Base-by-base conservation (phyloP, 2,329 filamentous ascomycete species). In the Epichloe amarillans region DNA sequence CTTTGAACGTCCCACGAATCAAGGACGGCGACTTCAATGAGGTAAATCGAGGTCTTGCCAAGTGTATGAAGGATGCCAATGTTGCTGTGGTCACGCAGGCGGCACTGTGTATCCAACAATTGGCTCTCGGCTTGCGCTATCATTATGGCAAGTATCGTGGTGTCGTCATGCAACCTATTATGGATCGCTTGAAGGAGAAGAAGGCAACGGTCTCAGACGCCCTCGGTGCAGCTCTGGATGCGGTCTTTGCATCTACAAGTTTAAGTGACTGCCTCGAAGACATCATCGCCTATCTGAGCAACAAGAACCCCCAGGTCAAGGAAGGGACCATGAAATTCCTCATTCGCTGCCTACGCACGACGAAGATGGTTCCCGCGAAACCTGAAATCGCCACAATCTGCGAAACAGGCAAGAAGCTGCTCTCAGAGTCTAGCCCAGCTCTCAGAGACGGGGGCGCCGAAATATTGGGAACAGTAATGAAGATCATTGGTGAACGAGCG, bases 61-160 rank as follows among this genome's bases (percentile, higher is more conserved):
- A 97, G 68, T 88, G 82, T 60, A 98, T 98, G 93, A 98, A 98
- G 68, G 94, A 98, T 60, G 93, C 94, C 59, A 98, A 98, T 63
- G 85, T 98, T 58, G 85, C 88, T 5, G 93, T 97, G 46, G 93
- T 96, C 19, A 93, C 86, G 2, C 84, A 93, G 56, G 91, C 94
- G 5, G 93, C 91, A 3, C 90, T 94, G 60, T 95, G 91, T 67
- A 85, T 96, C 36, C 90, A 97, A 61, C 77, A 86, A 30, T 72
- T 98, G 26, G 91, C 90, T 44, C 93, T 88, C 61, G 93, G 93
- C 46, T 65, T 98, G 54, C 83, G 88, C 43, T 83, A 79, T 59
- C 71, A 75, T 23, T 98, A 95, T 64, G 75, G 71, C 49, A 95
- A 86, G 67, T 88, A 98, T 64, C 82, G 90, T 49, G 74, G 83